Percentiles rank a stretch among this genome's conserved stretches.
Conservation (phyloP, 345 rosid genomes). For the Mangifera indica region DNA sequence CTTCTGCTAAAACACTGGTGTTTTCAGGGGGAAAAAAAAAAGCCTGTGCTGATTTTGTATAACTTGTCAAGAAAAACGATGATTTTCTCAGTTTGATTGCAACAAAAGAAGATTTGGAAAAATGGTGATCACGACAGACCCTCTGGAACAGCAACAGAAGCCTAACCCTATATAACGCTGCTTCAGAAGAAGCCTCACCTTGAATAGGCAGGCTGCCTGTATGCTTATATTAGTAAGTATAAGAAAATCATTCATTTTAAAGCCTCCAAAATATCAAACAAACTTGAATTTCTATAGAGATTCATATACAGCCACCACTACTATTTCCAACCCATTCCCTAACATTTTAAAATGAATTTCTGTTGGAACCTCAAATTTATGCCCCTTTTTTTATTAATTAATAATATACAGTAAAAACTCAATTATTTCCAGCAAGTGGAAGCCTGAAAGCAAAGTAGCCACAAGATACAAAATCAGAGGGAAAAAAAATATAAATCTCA, state of each 20-base stretch:
- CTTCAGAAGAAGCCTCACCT: conserved; percentile 76
- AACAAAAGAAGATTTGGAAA: conserved; percentile 72
- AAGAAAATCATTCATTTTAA: not conserved
- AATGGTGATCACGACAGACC: conserved; percentile 75
- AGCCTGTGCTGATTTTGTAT: conserved; percentile 85
- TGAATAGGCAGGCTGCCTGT: conserved; percentile 60
- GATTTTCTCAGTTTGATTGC: not conserved
- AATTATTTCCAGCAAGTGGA: too few species aligned
- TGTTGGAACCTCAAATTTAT: not conserved
- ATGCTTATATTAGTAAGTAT: conserved; percentile 48
- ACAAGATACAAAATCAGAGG: not conserved
- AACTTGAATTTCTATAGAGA: not conserved
- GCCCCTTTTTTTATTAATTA: not conserved
- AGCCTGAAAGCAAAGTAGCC: not conserved
- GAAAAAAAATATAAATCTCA: too few species aligned
- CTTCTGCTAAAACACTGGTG: conserved; percentile 91
- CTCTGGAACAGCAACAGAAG: conserved; percentile 74
- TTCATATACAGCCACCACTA: not conserved
- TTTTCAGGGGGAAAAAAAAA: conserved; percentile 88
- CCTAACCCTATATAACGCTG: conserved; percentile 68
- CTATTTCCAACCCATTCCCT: not conserved
- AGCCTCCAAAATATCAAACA: too few species aligned
- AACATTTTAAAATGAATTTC: not conserved
- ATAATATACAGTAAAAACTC: too few species aligned
- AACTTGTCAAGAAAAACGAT: conserved; percentile 52